Evolutionary conservation across 305 asterid genomes (phyloP).

Genomic region (Fraxinus paxiana): DNA sequence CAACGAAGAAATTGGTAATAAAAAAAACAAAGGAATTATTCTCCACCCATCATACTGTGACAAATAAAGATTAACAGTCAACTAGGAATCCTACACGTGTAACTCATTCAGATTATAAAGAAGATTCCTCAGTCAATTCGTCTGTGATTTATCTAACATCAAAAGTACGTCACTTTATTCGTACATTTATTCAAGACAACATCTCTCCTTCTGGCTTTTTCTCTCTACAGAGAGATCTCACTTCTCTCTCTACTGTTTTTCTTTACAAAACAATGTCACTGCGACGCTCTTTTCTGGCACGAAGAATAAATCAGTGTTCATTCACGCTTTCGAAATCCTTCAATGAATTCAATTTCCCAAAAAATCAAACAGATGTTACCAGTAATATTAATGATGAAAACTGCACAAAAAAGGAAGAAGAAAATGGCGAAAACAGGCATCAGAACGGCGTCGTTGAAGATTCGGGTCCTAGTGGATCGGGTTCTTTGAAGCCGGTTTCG

Average conservation of each 20-base stretch:
- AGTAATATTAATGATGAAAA: background rate
- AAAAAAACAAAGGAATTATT: background rate
- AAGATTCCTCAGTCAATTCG: slow-evolving; percentile 5
- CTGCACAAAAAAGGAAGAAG: slow-evolving; percentile 19
- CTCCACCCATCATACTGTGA: background rate
- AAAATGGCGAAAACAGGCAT: slow-evolving; percentile 19
- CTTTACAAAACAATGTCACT: slow-evolving; percentile 44
- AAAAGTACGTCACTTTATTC: background rate
- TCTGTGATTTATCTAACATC: background rate
- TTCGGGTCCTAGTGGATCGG: slow-evolving; percentile 18
- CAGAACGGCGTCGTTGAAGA: slow-evolving; percentile 31
- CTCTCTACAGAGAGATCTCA: slow-evolving; percentile 6
- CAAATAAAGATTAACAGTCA: background rate
- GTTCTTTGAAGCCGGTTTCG: slow-evolving; percentile 29
- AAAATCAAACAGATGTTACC: slow-evolving; percentile 15
- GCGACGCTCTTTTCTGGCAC: slow-evolving; percentile 60
- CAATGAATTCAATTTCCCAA: slow-evolving; percentile 36
- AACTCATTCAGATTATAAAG: background rate
- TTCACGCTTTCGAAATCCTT: slow-evolving; percentile 58
- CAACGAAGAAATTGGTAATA: slow-evolving; percentile 23
- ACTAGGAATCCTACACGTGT: slow-evolving; percentile 18
- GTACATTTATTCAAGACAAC: background rate
- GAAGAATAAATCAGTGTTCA: slow-evolving; percentile 63
- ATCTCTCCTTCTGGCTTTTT: slow-evolving; percentile 10
- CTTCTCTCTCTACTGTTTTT: background rate